Percentiles rank a stretch among this genome's conserved stretches.
Conservation (phyloP, 495 filamentous ascomycete species). For the Gamarada debralockiae region DNA sequence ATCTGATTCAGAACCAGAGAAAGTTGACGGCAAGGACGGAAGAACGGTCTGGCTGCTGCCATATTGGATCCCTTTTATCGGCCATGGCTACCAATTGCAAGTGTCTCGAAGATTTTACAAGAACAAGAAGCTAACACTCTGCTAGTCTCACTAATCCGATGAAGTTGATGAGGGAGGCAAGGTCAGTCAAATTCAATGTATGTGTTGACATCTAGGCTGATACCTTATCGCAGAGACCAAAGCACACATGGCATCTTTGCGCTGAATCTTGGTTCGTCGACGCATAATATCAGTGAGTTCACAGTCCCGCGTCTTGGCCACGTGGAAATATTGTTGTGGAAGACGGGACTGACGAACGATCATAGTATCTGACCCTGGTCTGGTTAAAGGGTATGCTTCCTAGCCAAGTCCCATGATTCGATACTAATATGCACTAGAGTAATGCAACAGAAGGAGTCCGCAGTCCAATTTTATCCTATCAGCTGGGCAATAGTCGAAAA, state of each 20-base stretch:
- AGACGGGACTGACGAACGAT: background rate
- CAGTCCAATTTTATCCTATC: slow-evolving; percentile 29
- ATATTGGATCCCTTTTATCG: slow-evolving; percentile 58
- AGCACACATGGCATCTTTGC: slow-evolving; percentile 44
- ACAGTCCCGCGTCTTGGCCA: background rate
- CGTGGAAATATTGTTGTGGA: background rate
- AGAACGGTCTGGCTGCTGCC: slow-evolving; percentile 39
- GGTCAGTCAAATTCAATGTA: slow-evolving; percentile 6
- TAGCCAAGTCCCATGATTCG: background rate
- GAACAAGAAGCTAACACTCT: slow-evolving; percentile 26
- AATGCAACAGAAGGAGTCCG: slow-evolving; percentile 32
- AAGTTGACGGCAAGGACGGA: slow-evolving; percentile 1
- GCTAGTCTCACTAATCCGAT: slow-evolving; percentile 32
- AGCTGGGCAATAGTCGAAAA: slow-evolving; percentile 34
- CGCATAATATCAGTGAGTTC: slow-evolving; percentile 37
- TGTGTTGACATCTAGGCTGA: background rate
- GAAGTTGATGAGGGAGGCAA: slow-evolving; percentile 7
- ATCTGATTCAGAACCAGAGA: background rate
- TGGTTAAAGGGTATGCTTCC: slow-evolving; percentile 33
- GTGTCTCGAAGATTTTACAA: slow-evolving; percentile 37
- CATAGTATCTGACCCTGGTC: slow-evolving; percentile 42
- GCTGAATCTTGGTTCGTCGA: slow-evolving; percentile 45
- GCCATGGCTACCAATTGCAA: slow-evolving; percentile 48
- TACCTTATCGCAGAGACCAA: slow-evolving; percentile 29
- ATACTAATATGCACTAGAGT: slow-evolving; percentile 16